Evolutionary conservation across 306 rosid species (phyloP), one percentile per base, ranked within the genome.

Genomic region (Rosa persica): DNA sequence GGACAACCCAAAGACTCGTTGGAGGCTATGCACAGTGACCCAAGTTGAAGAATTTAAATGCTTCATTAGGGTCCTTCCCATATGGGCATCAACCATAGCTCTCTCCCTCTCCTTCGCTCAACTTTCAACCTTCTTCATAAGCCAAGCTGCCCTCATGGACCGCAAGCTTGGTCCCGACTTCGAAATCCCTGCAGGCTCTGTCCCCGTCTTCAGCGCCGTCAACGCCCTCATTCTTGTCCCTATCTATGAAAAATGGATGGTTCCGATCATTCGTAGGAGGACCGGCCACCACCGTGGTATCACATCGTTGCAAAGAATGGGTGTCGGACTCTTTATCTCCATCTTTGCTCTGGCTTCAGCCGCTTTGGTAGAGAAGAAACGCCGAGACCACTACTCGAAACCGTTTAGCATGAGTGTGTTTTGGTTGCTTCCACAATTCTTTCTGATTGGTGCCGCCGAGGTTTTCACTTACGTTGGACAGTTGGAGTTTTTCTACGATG

Each of bases 401-500:
- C 70, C 81, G 1, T 11, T 8, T 2, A 52, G 80, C 11, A 80
- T 92, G 83, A 88, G 88, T 16, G 90, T 87, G 44, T 92, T 88
- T 62, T 88, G 91, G 94, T 74, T 89, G 81, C 54, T 85, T 38
- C 97, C 97, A 2, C 94, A 92, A 38, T 88, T 79, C 78, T 81
- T 90, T 15, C 76, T 90, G 0, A 62, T 92, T 2, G 94, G 97
- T 0, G 27, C 60, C 8, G 90, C 94, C 9, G 91, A 92, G 79
- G 91, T 86, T 64, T 92, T 90, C 75, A 72, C 94, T 0, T 88
- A 88, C 54, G 97, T 88, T 17, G 94, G 97, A 12, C 93, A 90
- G 54, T 58, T 88, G 62, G 97, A 92, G 82, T 92, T 88, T 40
- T 92, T 90, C 66, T 88, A 90, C 75, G 89, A 88, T 20, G 90